Conservation (phyloP, 805 yeast species). For the Candida corydali region DNA sequence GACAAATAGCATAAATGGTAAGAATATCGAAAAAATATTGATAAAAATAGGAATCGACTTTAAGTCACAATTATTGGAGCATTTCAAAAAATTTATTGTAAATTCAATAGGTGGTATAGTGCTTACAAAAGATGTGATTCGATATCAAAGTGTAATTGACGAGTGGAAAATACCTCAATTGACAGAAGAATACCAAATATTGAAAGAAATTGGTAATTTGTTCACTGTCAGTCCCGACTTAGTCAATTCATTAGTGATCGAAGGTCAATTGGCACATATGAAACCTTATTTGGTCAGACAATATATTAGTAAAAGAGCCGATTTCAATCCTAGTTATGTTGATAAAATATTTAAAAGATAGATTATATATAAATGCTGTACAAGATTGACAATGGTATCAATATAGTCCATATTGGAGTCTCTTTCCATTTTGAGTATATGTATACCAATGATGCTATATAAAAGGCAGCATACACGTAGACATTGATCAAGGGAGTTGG, state of each 20-base stretch:
- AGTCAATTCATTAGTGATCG: slow-evolving; percentile 71
- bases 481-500: slow-evolving; percentile 51
- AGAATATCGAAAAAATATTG: slow-evolving; percentile 49
- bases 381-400: not conserved
- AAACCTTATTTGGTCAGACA: slow-evolving; percentile 60
- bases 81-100: slow-evolving; percentile 71
- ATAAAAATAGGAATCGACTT: slow-evolving; percentile 55
- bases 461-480: slow-evolving; percentile 25
- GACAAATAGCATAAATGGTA: slow-evolving; percentile 27
- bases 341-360: slow-evolving; percentile 37
- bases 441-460: slow-evolving; percentile 6
- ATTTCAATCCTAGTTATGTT: slow-evolving; percentile 54
- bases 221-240: slow-evolving; percentile 82
- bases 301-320: slow-evolving; percentile 66
- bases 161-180: slow-evolving; percentile 62
- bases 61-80: slow-evolving; percentile 58
- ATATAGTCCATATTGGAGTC: not conserved
- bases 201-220: slow-evolving; percentile 79
- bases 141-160: slow-evolving; percentile 66
- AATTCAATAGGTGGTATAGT: slow-evolving; percentile 80
- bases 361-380: slow-evolving; percentile 8
- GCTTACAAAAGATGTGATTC: slow-evolving; percentile 76
- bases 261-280: slow-evolving; percentile 69
- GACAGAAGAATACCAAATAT: slow-evolving; percentile 58
- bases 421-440: not conserved